phyloP scores from a whole-genome alignment of 805 yeast species.

The Dipodascopsis uninucleata region DNA sequence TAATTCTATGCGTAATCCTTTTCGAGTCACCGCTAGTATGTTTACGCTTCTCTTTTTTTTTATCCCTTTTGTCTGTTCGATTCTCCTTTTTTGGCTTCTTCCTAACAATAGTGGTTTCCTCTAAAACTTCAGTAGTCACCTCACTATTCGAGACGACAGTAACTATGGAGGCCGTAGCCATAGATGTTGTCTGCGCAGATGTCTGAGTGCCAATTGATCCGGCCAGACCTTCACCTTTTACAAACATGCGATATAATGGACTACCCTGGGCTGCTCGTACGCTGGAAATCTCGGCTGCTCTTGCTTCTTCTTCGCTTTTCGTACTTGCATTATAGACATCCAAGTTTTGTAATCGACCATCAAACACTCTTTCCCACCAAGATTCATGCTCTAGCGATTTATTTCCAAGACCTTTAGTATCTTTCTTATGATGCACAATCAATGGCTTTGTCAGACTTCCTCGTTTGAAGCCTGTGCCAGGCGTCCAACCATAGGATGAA shows the following conservation, averaged over 20 bases:
- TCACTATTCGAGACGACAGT: no score
- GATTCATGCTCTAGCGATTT: slow-evolving; percentile 71
- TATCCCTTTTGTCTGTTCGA: no score
- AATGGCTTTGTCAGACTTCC: slow-evolving; percentile 86
- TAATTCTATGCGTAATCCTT: no score
- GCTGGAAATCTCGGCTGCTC: slow-evolving; percentile 36
- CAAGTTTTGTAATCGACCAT: slow-evolving; percentile 79
- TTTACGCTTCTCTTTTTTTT: no score
- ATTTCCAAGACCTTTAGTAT: slow-evolving; percentile 86
- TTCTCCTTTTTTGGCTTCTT: no score
- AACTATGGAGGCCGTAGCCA: no score
- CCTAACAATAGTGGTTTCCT: no score
- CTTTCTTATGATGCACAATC: slow-evolving; percentile 84
- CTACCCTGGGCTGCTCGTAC: slow-evolving; percentile 48
- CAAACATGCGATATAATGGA: slow-evolving; percentile 82
- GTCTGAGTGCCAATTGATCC: slow-evolving; percentile 56
- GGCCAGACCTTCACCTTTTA: slow-evolving; percentile 74
- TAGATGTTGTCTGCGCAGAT: no score
- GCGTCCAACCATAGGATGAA: slow-evolving; percentile 81
- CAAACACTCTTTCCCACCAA: slow-evolving; percentile 97
- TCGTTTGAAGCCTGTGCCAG: slow-evolving; percentile 75
- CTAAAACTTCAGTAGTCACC: no score
- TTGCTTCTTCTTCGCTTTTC: slow-evolving; percentile 33
- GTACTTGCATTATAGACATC: slow-evolving; percentile 46
- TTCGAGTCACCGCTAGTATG: no score